Evolutionary conservation across 2,329 filamentous ascomycete genomes (phyloP), one percentile per base, ranked within the genome.

Genomic region (Microdochium trichocladiopsis): DNA sequence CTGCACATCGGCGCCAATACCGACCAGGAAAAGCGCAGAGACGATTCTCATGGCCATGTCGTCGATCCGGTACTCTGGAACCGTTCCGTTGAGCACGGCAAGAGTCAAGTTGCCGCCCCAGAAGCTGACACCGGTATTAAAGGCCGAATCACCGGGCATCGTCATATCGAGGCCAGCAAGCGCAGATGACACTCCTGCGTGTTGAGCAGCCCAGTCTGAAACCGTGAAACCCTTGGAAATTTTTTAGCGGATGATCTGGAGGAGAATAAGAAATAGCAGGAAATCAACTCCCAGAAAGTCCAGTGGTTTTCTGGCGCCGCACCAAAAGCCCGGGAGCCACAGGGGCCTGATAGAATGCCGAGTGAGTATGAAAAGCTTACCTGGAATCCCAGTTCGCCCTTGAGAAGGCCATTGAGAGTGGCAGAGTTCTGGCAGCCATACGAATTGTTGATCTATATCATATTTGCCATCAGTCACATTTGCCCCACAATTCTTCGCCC

Each of bases 41-140:
- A 87, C 86, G 64, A 88, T 95, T 60, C 94, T 84, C 69, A 90
- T 87, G 4, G 83, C 89, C 86, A 96, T 95, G 64, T 97, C 94
- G 60, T 96, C 92, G 10, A 97, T 67, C 50, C 93, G 83, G 80
- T 88, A 95, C 59, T 88, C 83, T 1, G 93, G 90, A 28, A 97
- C 74, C 1, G 91, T 96, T 33, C 92, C 92, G 64, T 97, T 96
- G 60, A 95, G 70, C 5, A 96, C 84, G 1, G 89, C 89, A 48
- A 95, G 74, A 2, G 93, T 96, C 60, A 97, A 69, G 69, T 97
- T 97, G 25, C 84, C 73, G 10, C 93, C 93, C 87, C 88, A 96
- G 75, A 77, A 95, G 18, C 85, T 86, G 50, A 71, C 68, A 6
- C 88, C 88, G 3, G 79, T 82, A 67, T 87, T 82, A 72, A 96